Base-by-base conservation (phyloP, 2,329 filamentous ascomycete species). In the Chaetomium sp. region DNA sequence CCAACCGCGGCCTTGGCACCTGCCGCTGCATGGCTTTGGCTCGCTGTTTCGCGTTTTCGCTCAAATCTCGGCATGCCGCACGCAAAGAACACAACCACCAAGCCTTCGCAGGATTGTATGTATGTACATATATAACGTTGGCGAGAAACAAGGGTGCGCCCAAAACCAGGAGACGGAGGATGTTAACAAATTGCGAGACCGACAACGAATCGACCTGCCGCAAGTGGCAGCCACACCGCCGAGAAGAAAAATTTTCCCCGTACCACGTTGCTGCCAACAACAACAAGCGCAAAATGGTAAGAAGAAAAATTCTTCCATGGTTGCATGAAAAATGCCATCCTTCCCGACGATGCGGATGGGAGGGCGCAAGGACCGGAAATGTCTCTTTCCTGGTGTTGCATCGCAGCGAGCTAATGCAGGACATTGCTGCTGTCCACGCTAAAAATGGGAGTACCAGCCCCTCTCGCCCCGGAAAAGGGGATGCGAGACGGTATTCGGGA, bases 331-430 rank as follows among this genome's bases (percentile, higher is more conserved):
- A 58, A 25, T 53, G 29, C 33, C 55, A 45, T 64, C 62, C 62
- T 31, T 47, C 27, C 62, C 56, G 47, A 58, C 29, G 2, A 1
- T 53, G 45, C 27, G 61, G 47, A 16, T 29, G 45, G 29, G 31
- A 33, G 42, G 45, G 23, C 27, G 19, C 54, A 35, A 47, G 19
- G 51, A 27, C 25, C 50, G 29, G 33, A 59, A 59, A 47, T 54
- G 49, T 47, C 2, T 45, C 21, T 56, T 42, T 38, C 16, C n/a
- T 35, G 25, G 27, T 27, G 62, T 59, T 35, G 50, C 62, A 63
- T 33, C 16, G 31, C 62, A 59, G 56, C 27, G 6, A 49, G 62
- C 56, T 59, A 58, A 63, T 63, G 62, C 62, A 63, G 55, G 62
- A 27, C 56, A 59, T 58, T 58, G 19, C 16, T 54, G 3, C 33